Evolutionary conservation across 805 yeast genomes (phyloP), one percentile per base, ranked within the genome.

Genomic region (Torulaspora franciscae): DNA sequence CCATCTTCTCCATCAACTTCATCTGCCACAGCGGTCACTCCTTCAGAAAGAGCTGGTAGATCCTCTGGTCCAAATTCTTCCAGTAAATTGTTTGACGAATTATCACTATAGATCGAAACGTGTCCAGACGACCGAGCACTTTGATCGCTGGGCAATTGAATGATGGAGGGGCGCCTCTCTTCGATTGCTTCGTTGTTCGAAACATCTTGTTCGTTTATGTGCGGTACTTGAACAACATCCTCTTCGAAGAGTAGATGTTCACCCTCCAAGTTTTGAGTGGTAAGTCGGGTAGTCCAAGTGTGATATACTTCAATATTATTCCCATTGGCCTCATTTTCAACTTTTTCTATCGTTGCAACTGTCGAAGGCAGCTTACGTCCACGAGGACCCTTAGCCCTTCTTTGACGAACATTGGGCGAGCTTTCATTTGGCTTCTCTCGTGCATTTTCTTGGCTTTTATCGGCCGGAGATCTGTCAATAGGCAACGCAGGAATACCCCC

Each of bases 331-430:
- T 51, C 52, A 41, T 52, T 56, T 15, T 56, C 58, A 14, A 58
- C 54, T 26, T 64, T 61, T 35, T 55, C 60, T 0, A 59, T 62
- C 15, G 72, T 69, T 9, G 80, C 76, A n/a, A 70, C 63, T 45
- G 70, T 73, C 2, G 62, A 45, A 0, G 93, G 93, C 42, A 83
- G 64, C 55, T 77, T 79, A 48, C 86, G 76, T 0, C 90, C 90
- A 49, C 78, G 72, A 36, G 95, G 95, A 0, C 91, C 93, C 52
- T 69, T 80, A 0, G 81, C 82, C 56, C 91, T 74, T 8, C 35
- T 23, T 11, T 34, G 43, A 32, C 38, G 48, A 28, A 40, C 19
- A 28, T 45, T 33, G 14, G 47, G 9, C 43, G 45, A 7, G 42
- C 49, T 2, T 34, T 40, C 7, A 29, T 5, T 47, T 29, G 23